Evolutionary conservation across 2,329 filamentous ascomycete species (phyloP), one percentile per base, ranked within the genome.

Genomic region (Aureobasidium sp.): DNA sequence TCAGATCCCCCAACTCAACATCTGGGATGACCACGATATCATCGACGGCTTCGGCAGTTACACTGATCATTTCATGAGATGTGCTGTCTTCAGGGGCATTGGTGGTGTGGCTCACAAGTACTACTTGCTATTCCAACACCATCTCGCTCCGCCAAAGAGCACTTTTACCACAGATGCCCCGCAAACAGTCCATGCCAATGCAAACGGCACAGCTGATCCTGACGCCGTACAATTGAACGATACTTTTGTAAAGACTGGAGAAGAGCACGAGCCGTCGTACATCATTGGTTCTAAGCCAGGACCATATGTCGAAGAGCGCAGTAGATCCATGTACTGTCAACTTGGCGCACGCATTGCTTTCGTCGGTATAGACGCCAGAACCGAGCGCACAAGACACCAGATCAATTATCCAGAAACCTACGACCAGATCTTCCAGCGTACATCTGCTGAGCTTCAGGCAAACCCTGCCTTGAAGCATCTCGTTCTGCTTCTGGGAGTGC

Each of bases 301-400:
- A 0, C 84, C 84, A 0, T 87, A 87, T 64, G 82, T 87, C 2
- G 83, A 86, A 67, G 84, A 87, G 71, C 76, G 75, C 61, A 85
- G 83, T 66, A 77, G 84, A 55, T 85, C 75, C 70, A 76, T 87
- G 64, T 87, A 85, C 74, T 84, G 83, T 73, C 83, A 85, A 61
- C 77, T 87, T 4, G 85, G 85, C 44, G 82, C 81, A 64, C 81
- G 88, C 10, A 86, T 89, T 68, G 82, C 85, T 41, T 84, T 85
- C 70, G 70, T 82, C 56, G 83, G 86, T 72, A 77, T 83, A 68
- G 82, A 85, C 72, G 82, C 82, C 10, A 80, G 83, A 15, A 84
- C 82, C n/a, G 82, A 87, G 82, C 89, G 92, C 27, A 97, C 93
- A 9, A 85, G 93, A 41, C 91, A 95, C 70, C 91, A 96, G 75